Evolutionary conservation across 441 rosid genomes (phyloP), one percentile per base, ranked within the genome.

Genomic region (Adansonia rubrostipa): DNA sequence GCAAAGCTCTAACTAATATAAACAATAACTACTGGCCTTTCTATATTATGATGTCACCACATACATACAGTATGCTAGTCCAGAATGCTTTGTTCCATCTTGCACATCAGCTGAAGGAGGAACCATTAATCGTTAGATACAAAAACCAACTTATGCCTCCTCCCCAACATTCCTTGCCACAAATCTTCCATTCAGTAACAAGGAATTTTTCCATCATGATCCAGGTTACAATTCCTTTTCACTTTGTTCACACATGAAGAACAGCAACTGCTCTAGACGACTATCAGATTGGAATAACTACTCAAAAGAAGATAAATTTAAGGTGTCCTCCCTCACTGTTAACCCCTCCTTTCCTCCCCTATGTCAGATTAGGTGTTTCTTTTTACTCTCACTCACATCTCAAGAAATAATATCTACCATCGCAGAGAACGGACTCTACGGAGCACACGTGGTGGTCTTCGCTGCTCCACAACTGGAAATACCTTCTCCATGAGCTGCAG

Each of bases 401-500:
- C 54, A n/a, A 33, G 42, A 64, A 66, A 73, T 44, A 15, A 75
- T 61, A 78, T 74, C 86, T 87, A 89, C 93, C 93, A 88, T 77
- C 85, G 80, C 83, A 80, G 48, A 19, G 91, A 88, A n/a, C 77
- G 71, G 77, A 85, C 87, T 84, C 92, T 89, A 22, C 90, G 83
- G 14, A 91, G 89, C n/a, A 50, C 62, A 51, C 81, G 90, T 6
- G 77, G 81, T 33, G 87, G 81, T 81, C 85, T 83, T 77, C 80
- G 84, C 77, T 80, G 87, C 85, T 88, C 90, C 70, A 68, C 88
- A 71, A 87, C 78, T 3, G 93, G 93, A 56, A 91, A 63, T 69
- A 88, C 88, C 71, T 85, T 89, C 81, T 89, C 95, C 95, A 88
- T 87, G 63, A 91, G 86, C 94, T 91, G 89, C 77, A 82, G 60